Base-by-base conservation (phyloP, 441 rosid species). In the Gossypium lobatum region DNA sequence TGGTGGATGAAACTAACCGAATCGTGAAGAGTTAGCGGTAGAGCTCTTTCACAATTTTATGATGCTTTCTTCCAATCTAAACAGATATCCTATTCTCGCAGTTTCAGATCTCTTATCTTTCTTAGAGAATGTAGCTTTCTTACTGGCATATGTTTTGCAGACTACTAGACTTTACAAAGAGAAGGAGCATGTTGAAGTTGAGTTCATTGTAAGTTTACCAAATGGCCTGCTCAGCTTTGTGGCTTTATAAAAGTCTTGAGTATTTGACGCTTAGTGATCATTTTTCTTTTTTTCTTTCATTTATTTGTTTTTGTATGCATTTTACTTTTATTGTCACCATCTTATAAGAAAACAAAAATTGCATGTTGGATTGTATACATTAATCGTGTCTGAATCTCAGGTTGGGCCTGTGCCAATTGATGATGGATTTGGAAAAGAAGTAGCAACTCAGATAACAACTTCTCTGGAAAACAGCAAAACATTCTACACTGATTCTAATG, bases 401-500 rank as follows among this genome's bases (percentile, higher is more conserved):
- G 94, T 93, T 73, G 98, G 99, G 70, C 96, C 89, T 25, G 82
- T 93, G 80, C 99, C 99, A 31, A 76, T 82, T 65, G 83, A 85
- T 42, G 98, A 96, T 85, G 91, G 93, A 71, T 66, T 85, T 37
- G 99, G 99, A 62, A 96, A 96, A 82, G 99, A 96, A 82, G 87
- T 93, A 65, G 91, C 82, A 50, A 81, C 99, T 42, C 94, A 93
- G 77, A 86, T 96, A 79, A 86, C 86, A 60, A 89, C 97, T 37
- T 80, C 86, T 63, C 72, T 93, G 87, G 76, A 81, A 60, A 91
- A 85, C 75, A 82, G 88, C 57, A 89, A 84, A 79, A 96, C 97
- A 70, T 96, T 96, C 87, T 96, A 88, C 83, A 89, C 98, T 21
- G 99, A 96, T 79, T 93, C 99, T 21, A 93, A 88, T 87, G 99